Evolutionary conservation across 2,329 filamentous ascomycete species (phyloP), one percentile per base, ranked within the genome.

Genomic region (Colletotrichum horii): DNA sequence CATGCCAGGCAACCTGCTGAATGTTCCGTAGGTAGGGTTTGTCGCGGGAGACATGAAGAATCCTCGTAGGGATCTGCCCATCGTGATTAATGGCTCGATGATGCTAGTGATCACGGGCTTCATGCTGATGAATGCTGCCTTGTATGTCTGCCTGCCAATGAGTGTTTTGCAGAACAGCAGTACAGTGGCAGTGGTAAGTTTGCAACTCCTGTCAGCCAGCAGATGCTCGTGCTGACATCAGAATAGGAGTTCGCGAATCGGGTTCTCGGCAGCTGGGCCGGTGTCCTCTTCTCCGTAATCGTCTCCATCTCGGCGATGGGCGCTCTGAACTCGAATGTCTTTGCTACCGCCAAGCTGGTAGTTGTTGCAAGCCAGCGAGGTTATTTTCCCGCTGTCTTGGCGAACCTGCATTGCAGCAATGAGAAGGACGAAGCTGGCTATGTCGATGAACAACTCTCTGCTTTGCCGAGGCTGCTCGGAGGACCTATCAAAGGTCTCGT

Each of bases 271-370:
- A 77, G 78, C 24, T 81, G 81, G 76, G 85, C 83, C 71, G 84
- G 82, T 11, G 81, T 88, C 60, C 74, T 85, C 48, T 83, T 86
- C 74, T 85, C 85, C 8, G 73, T 84, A 43, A 80, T 85, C 2
- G 84, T 87, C 22, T 84, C 82, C 36, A 77, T 85, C 22, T 86
- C 85, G 28, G 85, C 84, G 69, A 83, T 84, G 68, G 86, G 86
- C 3, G 84, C 84, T 14, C 82, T 87, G 26, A 86, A 86, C 55
- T 84, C 84, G 72, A 88, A 87, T 72, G 80, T 87, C 64, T 88
- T 88, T 79, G 82, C 86, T 19, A 83, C 84, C 4, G 84, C 85
- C 48, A 84, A 84, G 76, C 81, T 88, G 38, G 84, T 81, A 52
- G 83, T 86, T 60, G 84, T 83, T 65, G 85, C 84, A 32, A 80